phyloP scores from a whole-genome alignment of 441 rosid species.

The Omphalea diandra region DNA sequence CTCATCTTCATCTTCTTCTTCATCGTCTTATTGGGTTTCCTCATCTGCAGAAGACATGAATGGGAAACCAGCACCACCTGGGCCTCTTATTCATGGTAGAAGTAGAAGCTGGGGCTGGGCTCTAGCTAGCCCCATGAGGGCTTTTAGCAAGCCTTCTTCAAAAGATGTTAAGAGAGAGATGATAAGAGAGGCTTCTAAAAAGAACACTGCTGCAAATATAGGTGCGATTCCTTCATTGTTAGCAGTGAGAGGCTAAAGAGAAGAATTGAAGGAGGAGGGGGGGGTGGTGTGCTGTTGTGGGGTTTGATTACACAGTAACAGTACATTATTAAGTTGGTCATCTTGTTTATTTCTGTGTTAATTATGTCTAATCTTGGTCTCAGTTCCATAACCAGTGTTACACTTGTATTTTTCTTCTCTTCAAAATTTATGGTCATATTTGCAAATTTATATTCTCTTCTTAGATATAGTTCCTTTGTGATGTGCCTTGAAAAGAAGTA shows the following conservation, averaged over 20 bases:
- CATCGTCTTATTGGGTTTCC: constrained; percentile 79
- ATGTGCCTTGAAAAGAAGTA: not conserved
- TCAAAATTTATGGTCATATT: constrained; percentile 1
- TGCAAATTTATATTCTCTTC: constrained; percentile 10
- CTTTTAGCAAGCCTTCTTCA: constrained; percentile 48
- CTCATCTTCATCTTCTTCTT: constrained; percentile 67
- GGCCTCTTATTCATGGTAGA: constrained; percentile 49
- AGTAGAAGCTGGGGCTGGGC: constrained; percentile 84
- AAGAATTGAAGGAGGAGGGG: not conserved
- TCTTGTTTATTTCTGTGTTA: constrained; percentile 26
- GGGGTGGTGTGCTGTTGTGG: not conserved
- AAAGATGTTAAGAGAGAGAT: constrained; percentile 54
- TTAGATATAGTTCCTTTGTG: constrained; percentile 3
- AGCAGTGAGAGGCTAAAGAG: constrained; percentile 49
- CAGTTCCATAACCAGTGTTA: constrained; percentile 16
- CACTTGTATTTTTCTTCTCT: constrained; percentile 11
- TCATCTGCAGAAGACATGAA: constrained; percentile 51
- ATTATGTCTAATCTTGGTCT: constrained; percentile 19
- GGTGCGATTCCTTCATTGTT: constrained; percentile 74
- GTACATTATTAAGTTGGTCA: constrained; percentile 34
- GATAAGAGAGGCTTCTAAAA: constrained; percentile 45
- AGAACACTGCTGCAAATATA: constrained; percentile 58
- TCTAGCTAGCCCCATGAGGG: constrained; percentile 91
- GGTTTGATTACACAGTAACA: constrained; percentile 22
- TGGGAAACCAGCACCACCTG: constrained; percentile 43